A percentile compares a stretch with the other conserved stretches of the same genome.
phyloP scores from a whole-genome alignment of 345 rosid species.

The Pugionium dolabratum region DNA sequence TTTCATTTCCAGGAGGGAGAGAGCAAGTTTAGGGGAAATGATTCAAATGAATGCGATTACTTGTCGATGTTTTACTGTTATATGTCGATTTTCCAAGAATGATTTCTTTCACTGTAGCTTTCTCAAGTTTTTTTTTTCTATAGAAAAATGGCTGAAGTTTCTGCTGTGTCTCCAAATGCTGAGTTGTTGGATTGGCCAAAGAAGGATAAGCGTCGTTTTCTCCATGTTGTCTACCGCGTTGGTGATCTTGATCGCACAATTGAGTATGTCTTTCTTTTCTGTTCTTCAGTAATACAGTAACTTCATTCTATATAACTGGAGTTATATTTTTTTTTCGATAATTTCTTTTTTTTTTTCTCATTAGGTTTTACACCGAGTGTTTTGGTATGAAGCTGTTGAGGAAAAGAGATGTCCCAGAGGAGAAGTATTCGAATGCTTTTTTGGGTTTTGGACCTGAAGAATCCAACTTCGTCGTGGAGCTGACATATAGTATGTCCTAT shows the following conservation, averaged over 20 bases:
- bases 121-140: not conserved
- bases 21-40: conserved; percentile 5
- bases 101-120: not conserved
- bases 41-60: conserved; percentile 5
- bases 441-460: conserved; percentile 87
- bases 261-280: conserved; percentile 43
- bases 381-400: conserved; percentile 92
- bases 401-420: conserved; percentile 86
- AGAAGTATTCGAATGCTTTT: conserved; percentile 92
- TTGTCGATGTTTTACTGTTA: not conserved
- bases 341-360: not conserved
- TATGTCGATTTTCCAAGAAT: not conserved
- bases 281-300: not conserved
- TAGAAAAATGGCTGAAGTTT: conserved; percentile 58
- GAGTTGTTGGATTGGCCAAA: conserved; percentile 84
- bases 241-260: conserved; percentile 93
- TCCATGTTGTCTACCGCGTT: conserved; percentile 88
- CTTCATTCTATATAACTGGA: not conserved
- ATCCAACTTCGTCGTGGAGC: conserved; percentile 77
- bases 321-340: not conserved
- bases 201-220: conserved; percentile 86
- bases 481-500: conserved; percentile 69
- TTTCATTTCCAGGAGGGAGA: conserved; percentile 1
- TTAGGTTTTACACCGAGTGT: conserved; percentile 85
- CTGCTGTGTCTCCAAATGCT: conserved; percentile 44